phyloP scores from a whole-genome alignment of 139 green algal species.

The Chlamydomonas asymmetrica region DNA sequence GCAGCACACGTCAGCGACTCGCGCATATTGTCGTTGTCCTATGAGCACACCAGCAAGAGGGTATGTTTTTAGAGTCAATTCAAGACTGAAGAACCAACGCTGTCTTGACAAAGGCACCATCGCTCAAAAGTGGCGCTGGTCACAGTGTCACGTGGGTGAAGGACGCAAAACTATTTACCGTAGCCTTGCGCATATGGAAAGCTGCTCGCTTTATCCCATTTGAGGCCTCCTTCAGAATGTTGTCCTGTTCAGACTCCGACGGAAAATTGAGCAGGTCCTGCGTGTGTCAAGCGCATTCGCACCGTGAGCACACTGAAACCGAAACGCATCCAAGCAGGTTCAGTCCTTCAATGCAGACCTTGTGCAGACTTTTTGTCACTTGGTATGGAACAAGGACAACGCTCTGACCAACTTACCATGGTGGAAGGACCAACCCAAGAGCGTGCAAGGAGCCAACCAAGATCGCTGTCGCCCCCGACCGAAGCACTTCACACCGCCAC shows the following conservation, averaged over 20 bases:
- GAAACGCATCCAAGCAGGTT: too few relatives aligned
- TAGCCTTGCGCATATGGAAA: slow-evolving; percentile 82
- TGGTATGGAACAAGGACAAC: too few relatives aligned
- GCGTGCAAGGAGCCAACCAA: too few relatives aligned
- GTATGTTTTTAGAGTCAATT: background rate
- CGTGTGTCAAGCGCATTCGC: background rate
- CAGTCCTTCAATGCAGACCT: too few relatives aligned
- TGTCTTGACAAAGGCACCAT: background rate
- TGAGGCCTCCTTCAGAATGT: slow-evolving; percentile 69
- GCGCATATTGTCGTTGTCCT: slow-evolving; percentile 94
- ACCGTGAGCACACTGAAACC: too few relatives aligned
- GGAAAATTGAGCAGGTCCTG: slow-evolving; percentile 22
- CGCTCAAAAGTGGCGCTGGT: background rate
- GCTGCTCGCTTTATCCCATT: slow-evolving; percentile 76
- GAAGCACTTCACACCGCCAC: too few relatives aligned
- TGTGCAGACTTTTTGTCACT: too few relatives aligned
- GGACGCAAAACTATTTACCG: slow-evolving; percentile 49
- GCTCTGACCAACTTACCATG: too few relatives aligned
- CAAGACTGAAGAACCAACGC: background rate
- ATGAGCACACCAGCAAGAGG: background rate
- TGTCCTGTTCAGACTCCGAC: slow-evolving; percentile 59
- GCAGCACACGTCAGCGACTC: slow-evolving; percentile 90
- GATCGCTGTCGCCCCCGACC: too few relatives aligned
- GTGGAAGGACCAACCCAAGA: too few relatives aligned
- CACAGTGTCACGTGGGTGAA: background rate